Evolutionary conservation across 306 rosid genomes (phyloP).

Genomic region (Alnus rubra): DNA sequence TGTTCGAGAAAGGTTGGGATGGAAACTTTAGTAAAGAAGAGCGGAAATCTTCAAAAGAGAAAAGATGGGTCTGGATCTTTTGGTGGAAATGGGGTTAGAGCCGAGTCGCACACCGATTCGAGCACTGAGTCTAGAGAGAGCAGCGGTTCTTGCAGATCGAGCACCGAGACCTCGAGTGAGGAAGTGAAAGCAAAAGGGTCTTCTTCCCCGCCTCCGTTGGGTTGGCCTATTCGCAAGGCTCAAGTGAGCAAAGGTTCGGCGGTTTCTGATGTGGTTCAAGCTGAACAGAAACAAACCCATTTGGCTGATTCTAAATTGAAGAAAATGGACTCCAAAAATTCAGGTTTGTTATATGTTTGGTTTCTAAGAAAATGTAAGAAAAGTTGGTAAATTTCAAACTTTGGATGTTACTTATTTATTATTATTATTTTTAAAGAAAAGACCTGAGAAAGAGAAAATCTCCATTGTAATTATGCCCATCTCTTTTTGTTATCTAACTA

Average conservation of each 20-base stretch:
- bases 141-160: conserved; percentile 57
- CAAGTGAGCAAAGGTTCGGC: conserved; percentile 46
- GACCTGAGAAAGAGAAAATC: not conserved
- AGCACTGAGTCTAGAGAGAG: conserved; percentile 55
- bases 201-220: conserved; percentile 69
- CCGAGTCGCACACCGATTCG: conserved; percentile 60
- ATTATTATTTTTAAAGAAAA: not conserved
- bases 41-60: conserved; percentile 37
- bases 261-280: conserved; percentile 37
- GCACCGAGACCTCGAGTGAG: conserved; percentile 50
- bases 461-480: not conserved
- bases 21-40: conserved; percentile 53
- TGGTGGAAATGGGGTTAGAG: conserved; percentile 29
- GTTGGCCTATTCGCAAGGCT: conserved; percentile 95
- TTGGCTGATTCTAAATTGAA: conserved; percentile 38
- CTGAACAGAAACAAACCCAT: conserved; percentile 39
- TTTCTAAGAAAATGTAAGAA: not conserved
- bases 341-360: conserved; percentile 52
- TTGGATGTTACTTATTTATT: not conserved
- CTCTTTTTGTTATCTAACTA: not conserved
- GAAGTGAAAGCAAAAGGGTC: conserved; percentile 53
- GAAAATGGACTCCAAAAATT: conserved; percentile 43
- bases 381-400: not conserved
- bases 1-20: conserved; percentile 40
- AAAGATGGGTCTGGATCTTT: conserved; percentile 42